These are phyloP conservation scores for Arabidopsis thaliana DNA, from an alignment of 345 rosid genomes.

Conservation along the genomic window TAIR10.1 NC_003075.7:10820501-10821000, in stretches of 20 bases:
- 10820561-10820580: slow-evolving; percentile 44
- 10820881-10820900: neutral
- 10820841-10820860: neutral
- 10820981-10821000: neutral
- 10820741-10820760: neutral
- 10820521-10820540: slow-evolving; percentile 68
- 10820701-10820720: neutral
- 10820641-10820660: neutral
- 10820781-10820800: neutral
- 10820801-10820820: neutral
- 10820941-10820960: neutral
- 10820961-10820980: neutral
- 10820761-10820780: neutral
- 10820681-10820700: neutral
- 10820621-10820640: slow-evolving; percentile 11
- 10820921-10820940: neutral
- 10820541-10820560: slow-evolving; percentile 37
- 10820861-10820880: neutral
- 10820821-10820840: neutral
- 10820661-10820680: neutral
- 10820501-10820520: slow-evolving; percentile 57
- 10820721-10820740: neutral
- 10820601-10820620: slow-evolving; percentile 12
- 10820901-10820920: neutral
- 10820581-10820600: slow-evolving; percentile 46